Evolutionary conservation across 345 rosid species (phyloP), one percentile per base, ranked within the genome.

Genomic region (Gossypium raimondii): DNA sequence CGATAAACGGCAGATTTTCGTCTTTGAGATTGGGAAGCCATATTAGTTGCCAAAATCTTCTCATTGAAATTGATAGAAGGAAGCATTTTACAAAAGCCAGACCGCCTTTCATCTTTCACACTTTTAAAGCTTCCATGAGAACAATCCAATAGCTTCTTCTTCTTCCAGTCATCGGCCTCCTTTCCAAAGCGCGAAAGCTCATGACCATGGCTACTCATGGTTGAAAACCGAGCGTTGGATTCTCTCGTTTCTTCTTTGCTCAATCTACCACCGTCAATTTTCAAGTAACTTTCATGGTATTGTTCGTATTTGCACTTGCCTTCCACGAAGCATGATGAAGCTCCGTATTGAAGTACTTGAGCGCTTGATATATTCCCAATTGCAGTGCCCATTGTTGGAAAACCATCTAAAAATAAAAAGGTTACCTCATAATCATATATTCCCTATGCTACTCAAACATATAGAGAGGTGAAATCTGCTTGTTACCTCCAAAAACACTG

Each of bases 281-380:
- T 85, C 77, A 88, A 69, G 62, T 77, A 85, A 75, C 97, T 91
- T 75, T 88, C 89, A 67, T 64, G 87, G 73, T 85, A 90, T 75
- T 88, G 89, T 87, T 89, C 92, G 67, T 87, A 88, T 53, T 85
- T 86, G 78, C 88, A 80, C n/a, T 68, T 78, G 47, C 78, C 87
- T 72, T 89, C 90, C 70, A 84, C 66, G 67, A 86, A 76, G 77
- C 88, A 58, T 52, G 94, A 86, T 43, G 94, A 90, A 73, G 87
- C 80, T 79, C 85, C 92, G 77, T 84, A 85, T 74, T 91, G 93
- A 82, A 89, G 85, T 81, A 91, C 82, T 76, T 93, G 90, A 71
- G 89, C 87, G 48, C 79, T 41, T 24, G 91, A 44, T 8, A 86
- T 73, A 70, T 85, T 84, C 45, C 89, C 82, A 20, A 79, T 55